These are phyloP conservation scores for Rubroboletus satanas DNA, from an alignment of 768 basidiomycete species.

Conservation along the genomic window DNA sequence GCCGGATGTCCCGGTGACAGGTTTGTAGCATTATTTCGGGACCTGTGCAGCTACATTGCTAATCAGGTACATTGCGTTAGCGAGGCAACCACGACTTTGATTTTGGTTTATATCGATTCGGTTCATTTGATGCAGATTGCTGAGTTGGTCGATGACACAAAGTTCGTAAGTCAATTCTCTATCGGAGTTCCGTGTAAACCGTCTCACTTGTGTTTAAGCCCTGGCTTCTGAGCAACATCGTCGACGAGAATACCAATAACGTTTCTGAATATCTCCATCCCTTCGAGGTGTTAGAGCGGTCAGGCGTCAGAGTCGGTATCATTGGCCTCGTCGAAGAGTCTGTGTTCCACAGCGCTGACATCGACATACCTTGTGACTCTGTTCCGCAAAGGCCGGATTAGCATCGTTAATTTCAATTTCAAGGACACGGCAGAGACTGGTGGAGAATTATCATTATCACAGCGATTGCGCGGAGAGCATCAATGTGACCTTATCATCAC, in stretches of 20 bases:
- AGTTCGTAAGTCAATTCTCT: conserved; percentile 50
- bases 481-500: conserved; percentile 82
- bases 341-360: conserved; percentile 5
- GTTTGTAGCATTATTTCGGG: conserved; percentile 38
- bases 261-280: conserved; percentile 61
- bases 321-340: conserved; percentile 89
- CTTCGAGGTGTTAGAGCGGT: conserved; percentile 64
- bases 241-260: conserved; percentile 59
- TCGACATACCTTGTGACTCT: background rate
- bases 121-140: background rate
- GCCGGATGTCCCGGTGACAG: conserved; percentile 78
- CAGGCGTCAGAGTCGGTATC: conserved; percentile 69
- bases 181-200: too few relatives aligned
- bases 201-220: too few relatives aligned
- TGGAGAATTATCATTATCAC: conserved; percentile 75
- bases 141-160: conserved; percentile 61
- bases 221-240: conserved; percentile 67
- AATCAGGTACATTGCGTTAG: background rate
- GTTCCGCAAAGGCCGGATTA: conserved; percentile 77
- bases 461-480: conserved; percentile 63
- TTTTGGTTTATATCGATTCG: conserved; percentile 48
- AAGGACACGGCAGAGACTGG: conserved; percentile 72
- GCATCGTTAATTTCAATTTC: conserved; percentile 59
- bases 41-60: background rate
- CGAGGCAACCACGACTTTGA: conserved; percentile 92